A percentile compares a stretch with the other conserved stretches of the same genome.
phyloP scores from a whole-genome alignment of 2,329 filamentous ascomycete species.

The Chalaropsis thielavioides region DNA sequence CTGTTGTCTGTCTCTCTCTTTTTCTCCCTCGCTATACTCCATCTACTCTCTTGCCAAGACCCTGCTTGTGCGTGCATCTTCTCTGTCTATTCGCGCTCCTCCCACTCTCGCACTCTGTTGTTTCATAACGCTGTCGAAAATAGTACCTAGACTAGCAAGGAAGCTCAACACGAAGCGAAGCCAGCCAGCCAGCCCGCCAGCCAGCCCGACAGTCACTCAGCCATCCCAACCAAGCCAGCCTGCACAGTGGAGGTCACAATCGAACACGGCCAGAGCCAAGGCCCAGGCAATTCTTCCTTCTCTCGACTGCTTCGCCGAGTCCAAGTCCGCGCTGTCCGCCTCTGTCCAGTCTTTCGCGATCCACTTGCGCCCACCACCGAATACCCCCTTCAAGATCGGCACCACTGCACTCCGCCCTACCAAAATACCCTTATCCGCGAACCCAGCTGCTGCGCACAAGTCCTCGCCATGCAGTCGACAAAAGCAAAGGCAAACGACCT shows the following conservation, averaged over 20 bases:
- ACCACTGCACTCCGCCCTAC: not conserved
- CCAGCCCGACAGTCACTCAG: not conserved
- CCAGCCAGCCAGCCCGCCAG: not conserved
- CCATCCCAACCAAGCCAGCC: not conserved
- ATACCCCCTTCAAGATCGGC: not conserved
- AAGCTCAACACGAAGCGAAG: slow-evolving; percentile 5
- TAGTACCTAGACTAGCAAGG: not conserved
- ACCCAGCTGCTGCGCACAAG: slow-evolving; percentile 6
- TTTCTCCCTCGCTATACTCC: not conserved
- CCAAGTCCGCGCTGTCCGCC: slow-evolving; percentile 13
- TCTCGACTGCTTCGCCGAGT: slow-evolving; percentile 14
- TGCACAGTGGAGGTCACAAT: slow-evolving; percentile 14
- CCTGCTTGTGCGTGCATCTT: not conserved
- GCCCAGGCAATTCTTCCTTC: slow-evolving; percentile 9
- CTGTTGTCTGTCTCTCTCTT: not conserved
- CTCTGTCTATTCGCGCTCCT: not conserved
- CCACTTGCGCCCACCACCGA: not conserved
- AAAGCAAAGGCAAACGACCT: slow-evolving; percentile 40
- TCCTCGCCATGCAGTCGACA: slow-evolving; percentile 33
- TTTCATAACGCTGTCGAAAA: slow-evolving; percentile 3
- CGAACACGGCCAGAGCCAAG: slow-evolving; percentile 10
- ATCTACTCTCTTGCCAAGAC: not conserved
- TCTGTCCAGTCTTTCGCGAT: slow-evolving; percentile 4
- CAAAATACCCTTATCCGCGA: not conserved
- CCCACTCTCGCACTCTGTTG: not conserved